phyloP scores from a whole-genome alignment of 345 rosid species.

The Arabis alpina region DNA sequence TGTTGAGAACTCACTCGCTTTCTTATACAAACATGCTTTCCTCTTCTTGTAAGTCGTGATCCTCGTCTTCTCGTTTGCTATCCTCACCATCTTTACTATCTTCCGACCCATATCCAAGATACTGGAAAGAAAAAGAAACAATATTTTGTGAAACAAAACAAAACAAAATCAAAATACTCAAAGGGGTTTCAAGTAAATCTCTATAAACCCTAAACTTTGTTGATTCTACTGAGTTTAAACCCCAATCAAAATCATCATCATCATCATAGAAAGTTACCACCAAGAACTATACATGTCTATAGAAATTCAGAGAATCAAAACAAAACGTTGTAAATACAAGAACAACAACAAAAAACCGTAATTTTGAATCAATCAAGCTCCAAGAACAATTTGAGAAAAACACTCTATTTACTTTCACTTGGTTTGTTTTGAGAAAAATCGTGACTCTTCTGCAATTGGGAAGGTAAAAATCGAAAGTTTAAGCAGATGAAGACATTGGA shows the following conservation, averaged over 20 bases:
- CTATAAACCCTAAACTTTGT: slow-evolving; percentile 9
- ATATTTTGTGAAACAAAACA: neutral
- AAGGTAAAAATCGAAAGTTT: slow-evolving; percentile 10
- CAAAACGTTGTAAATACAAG: neutral
- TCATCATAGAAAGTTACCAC: slow-evolving; percentile 12
- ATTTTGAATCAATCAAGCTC: slow-evolving; percentile 16
- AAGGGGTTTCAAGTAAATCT: neutral
- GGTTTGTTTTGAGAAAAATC: neutral
- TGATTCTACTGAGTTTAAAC: neutral
- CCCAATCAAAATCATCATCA: slow-evolving; percentile 8
- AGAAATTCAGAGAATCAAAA: neutral
- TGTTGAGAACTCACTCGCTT: no score
- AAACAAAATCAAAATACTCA: neutral
- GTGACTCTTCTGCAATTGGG: neutral
- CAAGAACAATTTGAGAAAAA: no score
- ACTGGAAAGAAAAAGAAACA: neutral
- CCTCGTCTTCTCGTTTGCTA: slow-evolving; percentile 50
- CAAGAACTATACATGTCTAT: slow-evolving; percentile 2
- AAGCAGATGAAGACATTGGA: slow-evolving; percentile 9
- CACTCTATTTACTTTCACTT: no score
- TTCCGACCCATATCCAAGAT: slow-evolving; percentile 42
- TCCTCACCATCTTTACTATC: slow-evolving; percentile 40
- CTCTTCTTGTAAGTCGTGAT: no score
- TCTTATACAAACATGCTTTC: no score
- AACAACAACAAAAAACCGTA: neutral